Base-by-base conservation (phyloP, 23 red algal species). In the Cyanidium caldarium region DNA sequence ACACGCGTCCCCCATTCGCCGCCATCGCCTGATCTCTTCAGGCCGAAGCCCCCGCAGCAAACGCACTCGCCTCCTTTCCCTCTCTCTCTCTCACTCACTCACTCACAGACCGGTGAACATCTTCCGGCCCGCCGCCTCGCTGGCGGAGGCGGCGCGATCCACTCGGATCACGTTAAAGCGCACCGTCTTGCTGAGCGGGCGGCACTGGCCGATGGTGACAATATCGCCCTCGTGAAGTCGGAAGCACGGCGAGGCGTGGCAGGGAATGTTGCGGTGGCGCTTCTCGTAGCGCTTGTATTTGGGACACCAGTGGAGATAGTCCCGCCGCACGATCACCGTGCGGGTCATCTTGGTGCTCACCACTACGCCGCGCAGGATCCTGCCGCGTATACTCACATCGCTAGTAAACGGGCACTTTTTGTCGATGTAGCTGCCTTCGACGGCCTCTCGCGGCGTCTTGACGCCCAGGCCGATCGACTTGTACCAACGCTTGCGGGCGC, bases 321-420 rank as follows among this genome's bases (percentile, higher is more conserved):
- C 92, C 39, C 84, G 44, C 70, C 92, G 92, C 38, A 98, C 77
- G 25, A 98, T 85, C 25, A 98, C 82, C 28, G 92, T 98, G 66
- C 86, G 80, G 70, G 46, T 88, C 92, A 98, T 98, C 80, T 98
- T 98, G 26, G 92, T 98, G 38, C 77, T 84, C 68, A 98, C 65
- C 14, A 98, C 84, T 10, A 85, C 82, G 39, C 92, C 92, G 44
- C 92, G 85, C 44, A 98, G 81, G 14, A 98, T 69, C 30, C 84
- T 69, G 23, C 92, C 92, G 35, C 92, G 83, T 56, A 98, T 85
- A 56, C 82, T 87, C 3, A 98, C 92, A 67, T 88, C 75, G n/a
- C 92, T 84, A 14, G 92, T 98, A 76, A 98, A 98, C 5, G 92
- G 92, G 57, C 92, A 98, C 80, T 98, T 98, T 68, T 98, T 98